phyloP scores from a whole-genome alignment of 163 green algal species.

The Scenedesmus sp. region DNA sequence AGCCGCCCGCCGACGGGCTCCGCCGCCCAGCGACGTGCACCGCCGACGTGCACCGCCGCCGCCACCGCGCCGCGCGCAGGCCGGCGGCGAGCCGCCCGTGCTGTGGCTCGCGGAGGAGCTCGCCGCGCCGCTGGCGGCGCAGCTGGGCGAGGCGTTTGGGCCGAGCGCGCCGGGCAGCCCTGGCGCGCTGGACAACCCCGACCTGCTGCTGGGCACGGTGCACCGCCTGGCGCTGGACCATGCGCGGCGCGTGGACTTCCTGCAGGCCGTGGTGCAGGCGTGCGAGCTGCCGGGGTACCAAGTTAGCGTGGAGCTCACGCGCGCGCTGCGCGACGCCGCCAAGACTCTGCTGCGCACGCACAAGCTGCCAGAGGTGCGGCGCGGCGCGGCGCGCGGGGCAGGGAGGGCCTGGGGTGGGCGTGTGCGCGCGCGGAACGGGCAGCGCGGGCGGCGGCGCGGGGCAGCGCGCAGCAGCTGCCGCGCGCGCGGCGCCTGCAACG shows the following conservation, averaged over 20 bases:
- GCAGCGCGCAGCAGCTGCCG: too few relatives aligned
- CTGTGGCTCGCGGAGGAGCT: conserved; percentile 36
- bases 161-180: conserved; percentile 7
- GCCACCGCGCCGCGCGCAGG: neutral
- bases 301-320: conserved; percentile 40
- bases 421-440: too few relatives aligned
- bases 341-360: conserved; percentile 33
- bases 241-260: conserved; percentile 6
- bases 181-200: conserved; percentile 31
- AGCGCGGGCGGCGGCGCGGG: too few relatives aligned
- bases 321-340: conserved; percentile 30
- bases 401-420: too few relatives aligned
- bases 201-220: conserved; percentile 29
- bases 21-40: too few relatives aligned
- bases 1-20: too few relatives aligned
- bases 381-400: too few relatives aligned
- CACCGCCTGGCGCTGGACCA: conserved; percentile 29
- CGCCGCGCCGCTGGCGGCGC: conserved; percentile 7
- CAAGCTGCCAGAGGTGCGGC: conserved; percentile 38
- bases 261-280: conserved; percentile 40
- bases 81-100: neutral
- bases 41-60: too few relatives aligned
- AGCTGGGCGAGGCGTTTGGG: conserved; percentile 30
- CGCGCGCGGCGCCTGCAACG: too few relatives aligned
- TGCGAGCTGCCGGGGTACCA: conserved; percentile 40